phyloP scores from a whole-genome alignment of 116 monocot genomes.

The Dioscorea cayenensis region DNA sequence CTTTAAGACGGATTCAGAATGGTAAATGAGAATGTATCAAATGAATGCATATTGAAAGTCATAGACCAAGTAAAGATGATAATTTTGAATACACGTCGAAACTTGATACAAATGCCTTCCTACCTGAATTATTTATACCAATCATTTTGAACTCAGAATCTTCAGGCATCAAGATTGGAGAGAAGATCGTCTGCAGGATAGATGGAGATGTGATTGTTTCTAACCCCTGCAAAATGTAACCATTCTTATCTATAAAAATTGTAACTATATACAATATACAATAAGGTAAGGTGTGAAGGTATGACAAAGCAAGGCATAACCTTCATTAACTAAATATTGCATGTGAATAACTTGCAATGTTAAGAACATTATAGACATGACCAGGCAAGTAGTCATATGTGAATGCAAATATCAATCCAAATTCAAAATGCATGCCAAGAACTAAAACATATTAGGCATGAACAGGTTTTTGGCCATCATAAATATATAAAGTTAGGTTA shows the following conservation, averaged over 20 bases:
- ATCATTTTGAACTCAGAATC: background rate
- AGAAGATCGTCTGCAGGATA: slow-evolving; percentile 22
- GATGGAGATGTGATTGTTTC: slow-evolving; percentile 1
- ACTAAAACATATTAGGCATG: too few relatives aligned
- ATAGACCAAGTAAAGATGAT: background rate
- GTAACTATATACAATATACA: too few relatives aligned
- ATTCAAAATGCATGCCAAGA: too few relatives aligned
- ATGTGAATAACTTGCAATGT: too few relatives aligned
- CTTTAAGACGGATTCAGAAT: background rate
- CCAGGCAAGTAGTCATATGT: too few relatives aligned
- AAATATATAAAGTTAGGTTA: too few relatives aligned
- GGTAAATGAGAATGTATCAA: background rate
- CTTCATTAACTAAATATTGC: too few relatives aligned
- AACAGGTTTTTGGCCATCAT: too few relatives aligned
- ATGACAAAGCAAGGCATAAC: too few relatives aligned
- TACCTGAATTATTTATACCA: background rate
- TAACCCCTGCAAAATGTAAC: slow-evolving; percentile 6
- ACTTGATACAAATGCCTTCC: background rate
- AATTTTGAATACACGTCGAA: background rate
- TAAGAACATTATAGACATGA: too few relatives aligned
- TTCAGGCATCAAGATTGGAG: slow-evolving; percentile 16
- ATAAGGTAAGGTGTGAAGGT: too few relatives aligned
- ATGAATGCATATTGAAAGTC: background rate
- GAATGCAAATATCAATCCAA: too few relatives aligned
- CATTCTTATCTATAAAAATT: background rate